Base-by-base conservation (phyloP, 2,329 filamentous ascomycete species). In the Pezicula rhizophila region DNA sequence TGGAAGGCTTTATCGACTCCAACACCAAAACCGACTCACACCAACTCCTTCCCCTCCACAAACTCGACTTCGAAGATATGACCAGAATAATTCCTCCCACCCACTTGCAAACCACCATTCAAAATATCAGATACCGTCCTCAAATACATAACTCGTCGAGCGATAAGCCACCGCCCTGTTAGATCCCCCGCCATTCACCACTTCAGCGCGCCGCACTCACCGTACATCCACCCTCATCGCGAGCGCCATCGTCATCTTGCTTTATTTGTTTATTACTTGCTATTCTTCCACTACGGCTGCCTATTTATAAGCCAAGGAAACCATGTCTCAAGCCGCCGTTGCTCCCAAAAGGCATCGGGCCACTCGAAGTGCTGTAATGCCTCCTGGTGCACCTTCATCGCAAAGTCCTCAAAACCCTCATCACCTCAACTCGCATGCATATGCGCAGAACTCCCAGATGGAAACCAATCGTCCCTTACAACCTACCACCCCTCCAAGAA, bases 261-360 rank as follows among this genome's bases (percentile, higher is more conserved):
- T 57, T 54, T 48, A 47, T 31, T 51, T 49, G 46, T 55, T 56
- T 34, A 44, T 33, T 47, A 55, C 38, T 47, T 50, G 41, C 42
- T 46, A 31, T 51, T 46, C 54, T 56, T 57, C 52, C 42, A 34
- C 18, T 23, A 54, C 55, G 53, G 55, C 58, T 57, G 53, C 66
- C 63, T 74, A 75, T 75, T 73, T 74, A 68, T 71, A 69, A 71
- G 74, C 54, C 59, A 54, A 54, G 68, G 68, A 68, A 59, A 63
- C 64, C 47, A 77, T 76, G 74, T 72, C 73, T 61, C 64, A 23
- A 4, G 40, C 70, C 42, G 66, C 67, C 61, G 59, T 64, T 48
- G 65, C 68, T 57, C 64, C 69, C 50, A 70, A 56, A 51, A 56
- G 60, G 44, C 58, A 63, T 47, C 60, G 64, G 28, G 62, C 63